Evolutionary conservation across 139 green algal species (phyloP).

Genomic region (Micractinium sp.): DNA sequence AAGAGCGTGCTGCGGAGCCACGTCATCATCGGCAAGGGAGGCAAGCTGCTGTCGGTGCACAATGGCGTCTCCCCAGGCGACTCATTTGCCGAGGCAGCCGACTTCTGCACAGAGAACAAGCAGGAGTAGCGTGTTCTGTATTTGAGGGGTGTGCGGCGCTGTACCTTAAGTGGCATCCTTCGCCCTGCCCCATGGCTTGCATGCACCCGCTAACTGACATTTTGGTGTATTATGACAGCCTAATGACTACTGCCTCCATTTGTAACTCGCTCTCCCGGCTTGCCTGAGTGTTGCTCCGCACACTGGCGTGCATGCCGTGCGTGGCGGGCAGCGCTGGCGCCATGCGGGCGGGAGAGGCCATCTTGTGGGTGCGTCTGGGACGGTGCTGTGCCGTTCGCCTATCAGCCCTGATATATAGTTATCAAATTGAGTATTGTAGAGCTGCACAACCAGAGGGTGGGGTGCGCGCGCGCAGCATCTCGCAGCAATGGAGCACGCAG

Average conservation of each 20-base stretch:
- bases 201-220: not conserved
- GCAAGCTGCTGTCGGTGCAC: constrained; percentile 40
- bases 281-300: too few species aligned
- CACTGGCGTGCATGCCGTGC: too few species aligned
- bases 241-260: too few species aligned
- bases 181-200: not conserved
- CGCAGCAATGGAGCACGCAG: not conserved
- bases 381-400: too few species aligned
- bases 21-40: constrained; percentile 34
- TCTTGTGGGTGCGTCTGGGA: too few species aligned
- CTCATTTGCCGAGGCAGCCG: constrained; percentile 31
- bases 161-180: not conserved
- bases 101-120: not conserved
- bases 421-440: not conserved
- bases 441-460: too few species aligned
- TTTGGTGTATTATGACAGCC: not conserved
- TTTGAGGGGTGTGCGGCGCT: not conserved
- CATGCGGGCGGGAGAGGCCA: too few species aligned
- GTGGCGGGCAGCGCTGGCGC: too few species aligned
- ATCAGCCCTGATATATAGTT: not conserved
- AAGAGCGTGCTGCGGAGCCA: constrained; percentile 42
- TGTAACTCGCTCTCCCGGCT: too few species aligned
- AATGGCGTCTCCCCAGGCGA: constrained; percentile 49
- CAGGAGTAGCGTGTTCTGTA: not conserved
- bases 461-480: too few species aligned